Conservation (phyloP, 2,329 filamentous ascomycete genomes). For the Dactylellina haptotyla region DNA sequence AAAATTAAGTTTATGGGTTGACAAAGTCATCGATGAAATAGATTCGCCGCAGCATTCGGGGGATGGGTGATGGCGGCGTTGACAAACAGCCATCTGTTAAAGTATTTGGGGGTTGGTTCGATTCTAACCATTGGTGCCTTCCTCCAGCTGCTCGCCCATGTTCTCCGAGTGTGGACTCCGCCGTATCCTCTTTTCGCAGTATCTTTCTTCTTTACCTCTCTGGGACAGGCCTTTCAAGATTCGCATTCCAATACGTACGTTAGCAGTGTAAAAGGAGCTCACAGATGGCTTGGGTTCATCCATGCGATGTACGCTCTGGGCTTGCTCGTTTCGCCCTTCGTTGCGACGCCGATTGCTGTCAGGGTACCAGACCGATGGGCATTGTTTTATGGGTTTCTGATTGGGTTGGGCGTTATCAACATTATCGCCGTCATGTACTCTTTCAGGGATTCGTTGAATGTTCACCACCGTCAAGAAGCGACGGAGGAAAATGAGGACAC, state of each 20-base stretch:
- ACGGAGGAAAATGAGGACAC: constrained; percentile 41
- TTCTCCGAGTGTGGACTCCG: constrained; percentile 68
- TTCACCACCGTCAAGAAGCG: constrained; percentile 47
- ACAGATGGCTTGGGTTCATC: constrained; percentile 72
- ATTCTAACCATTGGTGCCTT: constrained; percentile 69
- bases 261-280: constrained; percentile 65
- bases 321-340: constrained; percentile 69
- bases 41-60: constrained; percentile 59
- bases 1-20: constrained; percentile 9
- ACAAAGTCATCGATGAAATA: constrained; percentile 66
- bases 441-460: constrained; percentile 65
- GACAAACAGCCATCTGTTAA: constrained; percentile 67
- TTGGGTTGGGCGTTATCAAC: constrained; percentile 68
- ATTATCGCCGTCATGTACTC: constrained; percentile 64
- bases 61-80: constrained; percentile 64
- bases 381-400: constrained; percentile 68
- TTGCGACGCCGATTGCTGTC: constrained; percentile 66
- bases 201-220: constrained; percentile 69
- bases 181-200: constrained; percentile 69
- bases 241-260: constrained; percentile 73
- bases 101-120: constrained; percentile 68
- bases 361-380: constrained; percentile 64
- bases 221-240: constrained; percentile 73
- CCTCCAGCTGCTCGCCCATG: constrained; percentile 68
- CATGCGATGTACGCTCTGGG: constrained; percentile 72